Evolutionary conservation across 768 basidiomycete species (phyloP).

Genomic region (Tulasnella sp.): DNA sequence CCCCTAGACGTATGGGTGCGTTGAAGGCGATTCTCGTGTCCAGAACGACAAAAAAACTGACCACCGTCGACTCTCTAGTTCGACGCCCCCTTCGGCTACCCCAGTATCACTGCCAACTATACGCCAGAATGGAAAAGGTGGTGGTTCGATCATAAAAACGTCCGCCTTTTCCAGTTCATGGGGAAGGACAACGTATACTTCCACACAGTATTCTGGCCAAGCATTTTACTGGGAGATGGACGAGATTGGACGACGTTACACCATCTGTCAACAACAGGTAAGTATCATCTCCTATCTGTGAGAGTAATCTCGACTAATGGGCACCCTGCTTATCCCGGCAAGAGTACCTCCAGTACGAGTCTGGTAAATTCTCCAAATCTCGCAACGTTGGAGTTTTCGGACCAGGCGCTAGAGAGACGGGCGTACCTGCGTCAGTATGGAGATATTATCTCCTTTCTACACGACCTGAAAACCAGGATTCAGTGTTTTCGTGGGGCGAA

Average conservation of each 20-base stretch:
- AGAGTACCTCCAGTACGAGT: constrained; percentile 98
- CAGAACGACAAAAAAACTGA: neutral
- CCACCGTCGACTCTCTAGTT: constrained; percentile 45
- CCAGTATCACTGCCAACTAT: constrained; percentile 93
- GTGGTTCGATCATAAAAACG: constrained; percentile 91
- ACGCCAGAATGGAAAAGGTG: constrained; percentile 91
- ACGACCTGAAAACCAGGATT: constrained; percentile 86
- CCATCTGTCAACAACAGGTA: constrained; percentile 92
- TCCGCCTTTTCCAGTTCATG: constrained; percentile 97
- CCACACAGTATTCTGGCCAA: constrained; percentile 93
- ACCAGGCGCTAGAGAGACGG: constrained; percentile 86
- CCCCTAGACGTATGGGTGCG: constrained; percentile 86
- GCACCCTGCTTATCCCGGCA: neutral
- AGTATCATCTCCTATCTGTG: constrained; percentile 24
- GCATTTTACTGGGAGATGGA: constrained; percentile 80
- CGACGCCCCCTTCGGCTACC: constrained; percentile 94
- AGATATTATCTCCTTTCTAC: constrained; percentile 90
- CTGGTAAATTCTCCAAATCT: constrained; percentile 98
- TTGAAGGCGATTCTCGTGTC: constrained; percentile 22
- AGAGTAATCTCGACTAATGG: neutral
- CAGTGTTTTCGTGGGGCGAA: constrained; percentile 95
- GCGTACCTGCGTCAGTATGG: constrained; percentile 92
- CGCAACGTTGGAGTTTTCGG: constrained; percentile 96
- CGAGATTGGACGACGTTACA: constrained; percentile 89
- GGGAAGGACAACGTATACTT: constrained; percentile 99